phyloP scores from a whole-genome alignment of 768 basidiomycete species.

The Mycena belliarum region DNA sequence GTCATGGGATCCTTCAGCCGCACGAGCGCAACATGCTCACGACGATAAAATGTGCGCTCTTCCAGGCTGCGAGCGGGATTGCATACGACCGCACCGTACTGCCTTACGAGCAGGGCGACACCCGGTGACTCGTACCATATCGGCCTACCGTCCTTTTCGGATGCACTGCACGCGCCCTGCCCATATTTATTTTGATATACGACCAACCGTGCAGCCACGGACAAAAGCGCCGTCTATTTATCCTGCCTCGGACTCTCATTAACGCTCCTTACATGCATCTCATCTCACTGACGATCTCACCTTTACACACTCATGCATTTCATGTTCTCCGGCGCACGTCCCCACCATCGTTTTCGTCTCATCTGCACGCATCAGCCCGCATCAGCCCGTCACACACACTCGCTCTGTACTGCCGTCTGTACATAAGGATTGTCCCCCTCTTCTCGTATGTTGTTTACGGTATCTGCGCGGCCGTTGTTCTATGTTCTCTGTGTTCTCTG shows the following conservation, averaged over 20 bases:
- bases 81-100: conserved; percentile 7
- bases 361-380: not conserved
- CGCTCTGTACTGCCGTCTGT: conserved; percentile 9
- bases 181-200: not conserved
- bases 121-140: too few species aligned
- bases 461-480: not conserved
- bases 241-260: not conserved
- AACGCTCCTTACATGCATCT: conserved; percentile 18
- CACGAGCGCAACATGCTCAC: conserved; percentile 43
- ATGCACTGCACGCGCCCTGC: not conserved
- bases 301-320: not conserved
- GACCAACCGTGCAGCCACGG: not conserved
- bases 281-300: conserved; percentile 5
- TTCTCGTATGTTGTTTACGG: conserved; percentile 8
- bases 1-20: conserved; percentile 28
- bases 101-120: conserved; percentile 9
- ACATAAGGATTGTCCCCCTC: conserved; percentile 4
- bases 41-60: conserved; percentile 54
- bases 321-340: not conserved
- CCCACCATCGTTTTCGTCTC: not conserved
- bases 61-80: conserved; percentile 37
- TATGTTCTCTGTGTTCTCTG: not conserved
- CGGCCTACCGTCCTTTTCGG: not conserved
- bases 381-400: conserved; percentile 1
- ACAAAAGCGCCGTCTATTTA: conserved; percentile 4